Evolutionary conservation across 2,329 filamentous ascomycete genomes (phyloP), one percentile per base, ranked within the genome.

Genomic region (Cercospora brassicicola): DNA sequence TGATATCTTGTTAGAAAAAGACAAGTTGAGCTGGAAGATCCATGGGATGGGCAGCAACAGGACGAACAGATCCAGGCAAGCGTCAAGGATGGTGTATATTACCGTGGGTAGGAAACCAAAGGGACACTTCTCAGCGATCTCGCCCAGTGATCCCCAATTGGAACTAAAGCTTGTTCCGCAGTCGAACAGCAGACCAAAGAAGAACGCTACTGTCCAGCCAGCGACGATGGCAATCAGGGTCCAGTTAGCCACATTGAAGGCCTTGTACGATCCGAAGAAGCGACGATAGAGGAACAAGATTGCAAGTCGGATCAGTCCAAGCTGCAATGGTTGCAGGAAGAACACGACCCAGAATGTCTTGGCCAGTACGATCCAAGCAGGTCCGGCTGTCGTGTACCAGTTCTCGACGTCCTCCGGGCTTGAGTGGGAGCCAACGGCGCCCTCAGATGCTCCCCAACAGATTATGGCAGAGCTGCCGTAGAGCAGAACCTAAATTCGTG

Each of bases 61-160:
- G 5, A 69, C 67, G 9, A 69, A 69, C 3, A 69, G 45, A 39
- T 69, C 67, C 55, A 69, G 13, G 42, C 64, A 69, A 3, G 67
- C 67, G 33, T 69, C 67, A 33, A 69, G 20, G 18, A 69, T 67
- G 3, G 67, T 69, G 61, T 69, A 69, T 23, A 69, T 48, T 18
- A 69, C 66, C 4, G 67, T 69, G 13, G 67, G 67, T 61, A 69
- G 51, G 56, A 69, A 69, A 1, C 67, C 67, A 31, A 69, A 69
- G 8, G 67, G 67, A 62, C 67, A 69, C 20, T 65, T 56, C 28
- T 69, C 55, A 23, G 67, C 67, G 18, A 69, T 69, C 33, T 69
- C 67, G 11, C 64, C 55, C 8, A 69, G 48, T 6, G 64, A 67
- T 9, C 31, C 65, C 67, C 67, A 69, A 8, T 69, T 67, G 8